A percentile compares a stretch with the other conserved stretches of the same genome.
Conservation (phyloP, 2,329 filamentous ascomycete genomes). For the Dactylellina cionopaga region DNA sequence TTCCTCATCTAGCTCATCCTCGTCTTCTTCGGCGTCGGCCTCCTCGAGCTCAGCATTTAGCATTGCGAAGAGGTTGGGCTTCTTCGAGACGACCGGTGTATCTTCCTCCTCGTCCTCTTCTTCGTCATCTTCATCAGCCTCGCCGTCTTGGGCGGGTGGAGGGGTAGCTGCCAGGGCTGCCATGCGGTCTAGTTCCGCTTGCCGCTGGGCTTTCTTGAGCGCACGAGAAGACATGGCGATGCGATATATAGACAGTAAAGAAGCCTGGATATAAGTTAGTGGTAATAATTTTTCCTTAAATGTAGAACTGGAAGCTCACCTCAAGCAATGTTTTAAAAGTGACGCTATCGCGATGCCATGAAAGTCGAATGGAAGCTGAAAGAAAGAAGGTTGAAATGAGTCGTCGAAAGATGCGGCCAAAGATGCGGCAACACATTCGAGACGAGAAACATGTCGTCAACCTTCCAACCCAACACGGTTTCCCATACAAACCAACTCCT, state of each 20-base stretch:
- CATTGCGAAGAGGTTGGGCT: conserved; percentile 68
- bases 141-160: not conserved
- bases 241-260: not conserved
- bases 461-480: not conserved
- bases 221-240: conserved; percentile 71
- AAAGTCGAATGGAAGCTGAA: not conserved
- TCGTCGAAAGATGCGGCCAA: conserved; percentile 45
- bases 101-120: conserved; percentile 55
- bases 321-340: too few relatives aligned
- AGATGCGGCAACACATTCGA: conserved; percentile 18
- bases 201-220: conserved; percentile 71
- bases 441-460: not conserved
- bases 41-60: conserved; percentile 64
- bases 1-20: conserved; percentile 59
- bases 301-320: not conserved
- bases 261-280: not conserved
- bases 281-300: not conserved
- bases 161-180: conserved; percentile 60
- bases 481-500: not conserved
- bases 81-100: conserved; percentile 58
- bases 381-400: not conserved
- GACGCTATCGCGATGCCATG: too few relatives aligned
- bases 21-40: conserved; percentile 60
- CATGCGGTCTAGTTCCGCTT: conserved; percentile 70
- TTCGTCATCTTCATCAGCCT: conserved; percentile 54